These are phyloP conservation scores for Ampelocalamus luodianensis DNA, from an alignment of 176 grass and related monocot genomes.

Conservation along the genomic window DNA sequence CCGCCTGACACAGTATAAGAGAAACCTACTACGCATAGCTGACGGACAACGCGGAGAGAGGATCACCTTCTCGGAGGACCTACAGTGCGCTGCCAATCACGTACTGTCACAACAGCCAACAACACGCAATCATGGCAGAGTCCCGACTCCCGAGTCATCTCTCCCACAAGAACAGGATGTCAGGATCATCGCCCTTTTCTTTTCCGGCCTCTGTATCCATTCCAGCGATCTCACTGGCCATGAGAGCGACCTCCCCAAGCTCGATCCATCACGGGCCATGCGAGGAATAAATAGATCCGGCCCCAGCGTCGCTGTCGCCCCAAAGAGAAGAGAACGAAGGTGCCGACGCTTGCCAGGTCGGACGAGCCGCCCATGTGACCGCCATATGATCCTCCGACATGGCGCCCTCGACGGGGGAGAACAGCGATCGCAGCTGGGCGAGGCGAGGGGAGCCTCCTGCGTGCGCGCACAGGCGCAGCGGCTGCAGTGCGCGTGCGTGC, in stretches of 20 bases:
- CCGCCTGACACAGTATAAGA: too few species aligned
- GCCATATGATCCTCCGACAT: slow-evolving; percentile 9
- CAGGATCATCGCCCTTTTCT: background rate
- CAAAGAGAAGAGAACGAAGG: background rate
- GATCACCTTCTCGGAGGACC: background rate
- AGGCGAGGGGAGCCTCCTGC: background rate
- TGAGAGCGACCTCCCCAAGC: slow-evolving; percentile 27
- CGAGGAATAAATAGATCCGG: slow-evolving; percentile 34
- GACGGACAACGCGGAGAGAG: background rate
- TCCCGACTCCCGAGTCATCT: background rate
- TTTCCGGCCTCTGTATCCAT: slow-evolving; percentile 14
- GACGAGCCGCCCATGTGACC: slow-evolving; percentile 27
- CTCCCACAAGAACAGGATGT: slow-evolving; percentile 11
- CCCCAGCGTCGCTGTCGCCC: slow-evolving; percentile 9
- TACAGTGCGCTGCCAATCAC: slow-evolving; percentile 8
- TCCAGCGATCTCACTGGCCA: slow-evolving; percentile 40
- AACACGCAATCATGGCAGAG: slow-evolving; percentile 29
- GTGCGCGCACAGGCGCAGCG: background rate
- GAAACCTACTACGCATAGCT: background rate
- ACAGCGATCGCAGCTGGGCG: background rate
- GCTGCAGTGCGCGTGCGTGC: background rate
- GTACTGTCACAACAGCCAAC: slow-evolving; percentile 34
- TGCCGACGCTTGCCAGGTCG: slow-evolving; percentile 27
- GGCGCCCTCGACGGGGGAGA: slow-evolving; percentile 4
- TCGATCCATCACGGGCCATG: slow-evolving; percentile 17